Base-by-base conservation (phyloP, 2,329 filamentous ascomycete species). In the Monilinia fructigena region DNA sequence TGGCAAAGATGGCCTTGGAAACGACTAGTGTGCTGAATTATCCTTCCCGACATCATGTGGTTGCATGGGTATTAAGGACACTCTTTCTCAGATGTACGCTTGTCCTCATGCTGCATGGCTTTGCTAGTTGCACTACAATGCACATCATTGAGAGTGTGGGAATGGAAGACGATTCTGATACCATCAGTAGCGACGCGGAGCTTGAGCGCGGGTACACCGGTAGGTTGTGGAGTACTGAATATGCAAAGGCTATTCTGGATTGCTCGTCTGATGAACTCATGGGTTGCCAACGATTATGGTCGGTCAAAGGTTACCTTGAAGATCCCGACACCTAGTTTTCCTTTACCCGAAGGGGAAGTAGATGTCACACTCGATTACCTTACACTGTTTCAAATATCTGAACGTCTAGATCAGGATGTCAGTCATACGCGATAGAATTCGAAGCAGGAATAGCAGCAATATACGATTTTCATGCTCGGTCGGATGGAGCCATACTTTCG, bases 141-240 rank as follows among this genome's bases (percentile, higher is more conserved):
- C 74, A 75, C 58, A 56, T 74, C 20, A 72, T 72, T 26, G 74
- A 75, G 66, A 67, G 71, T 6, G 70, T 72, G 18, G 74, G 72
- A 8, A 59, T 65, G 54, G 63, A 65, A 4, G 63, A 65, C 23
- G 54, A 65, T 48, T 35, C 53, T 6, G 54, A 65, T 38, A 20
- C 10, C n/a, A 26, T 8, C n/a, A 38, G 54, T 20, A 47, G 2
- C 18, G 48, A 53, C 6, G 23, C 18, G 10, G 54, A 59, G 6
- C 54, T 31, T 6, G 40, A 56, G 18, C 42, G 45, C 3, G 54
- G 54, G 63, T n/a, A 65, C 40, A 42, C 40, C 12, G 40, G 40
- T 65, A 2, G 54, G 54, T 4, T 65, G 63, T 48, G 63, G 63
- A 10, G 63, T 65, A 1, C n/a, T 65, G 20, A 59, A 59, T 48